These are phyloP conservation scores for Heliocybe sulcata DNA, from an alignment of 1,284 basidiomycete species.

Conservation along the genomic window DNA sequence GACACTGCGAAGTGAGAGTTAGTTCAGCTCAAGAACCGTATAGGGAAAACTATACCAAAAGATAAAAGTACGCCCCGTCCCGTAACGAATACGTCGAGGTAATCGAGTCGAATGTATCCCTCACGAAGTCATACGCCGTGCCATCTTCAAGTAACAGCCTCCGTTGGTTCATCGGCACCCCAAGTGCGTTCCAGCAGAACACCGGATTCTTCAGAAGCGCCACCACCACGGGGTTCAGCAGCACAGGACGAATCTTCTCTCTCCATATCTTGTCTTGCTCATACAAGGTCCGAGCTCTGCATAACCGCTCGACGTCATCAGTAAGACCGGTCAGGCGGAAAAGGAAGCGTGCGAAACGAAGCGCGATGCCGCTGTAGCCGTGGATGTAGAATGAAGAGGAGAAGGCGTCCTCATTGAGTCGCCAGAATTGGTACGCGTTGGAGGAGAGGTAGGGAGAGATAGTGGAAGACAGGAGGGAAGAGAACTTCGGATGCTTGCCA, in stretches of 20 bases:
- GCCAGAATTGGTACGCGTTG: conserved; percentile 75
- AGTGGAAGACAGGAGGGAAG: conserved; percentile 54
- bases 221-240: conserved; percentile 63
- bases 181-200: conserved; percentile 82
- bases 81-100: conserved; percentile 42
- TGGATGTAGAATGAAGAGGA: conserved; percentile 64
- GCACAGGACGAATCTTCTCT: conserved; percentile 50
- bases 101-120: conserved; percentile 62
- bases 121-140: conserved; percentile 47
- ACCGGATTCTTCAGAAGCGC: conserved; percentile 53
- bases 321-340: conserved; percentile 57
- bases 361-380: conserved; percentile 70
- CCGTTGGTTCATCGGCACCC: conserved; percentile 74
- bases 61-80: conserved; percentile 65
- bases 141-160: conserved; percentile 65
- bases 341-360: conserved; percentile 58
- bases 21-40: too few relatives aligned
- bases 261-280: conserved; percentile 69
- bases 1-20: too few relatives aligned
- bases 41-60: too few relatives aligned
- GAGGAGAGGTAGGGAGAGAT: conserved; percentile 72
- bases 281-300: conserved; percentile 44
- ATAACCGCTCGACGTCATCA: conserved; percentile 51
- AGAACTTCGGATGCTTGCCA: conserved; percentile 60
- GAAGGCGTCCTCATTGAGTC: conserved; percentile 59